phyloP scores from a whole-genome alignment of 2,329 filamentous ascomycete genomes.

The Colletotrichum higginsianum region DNA sequence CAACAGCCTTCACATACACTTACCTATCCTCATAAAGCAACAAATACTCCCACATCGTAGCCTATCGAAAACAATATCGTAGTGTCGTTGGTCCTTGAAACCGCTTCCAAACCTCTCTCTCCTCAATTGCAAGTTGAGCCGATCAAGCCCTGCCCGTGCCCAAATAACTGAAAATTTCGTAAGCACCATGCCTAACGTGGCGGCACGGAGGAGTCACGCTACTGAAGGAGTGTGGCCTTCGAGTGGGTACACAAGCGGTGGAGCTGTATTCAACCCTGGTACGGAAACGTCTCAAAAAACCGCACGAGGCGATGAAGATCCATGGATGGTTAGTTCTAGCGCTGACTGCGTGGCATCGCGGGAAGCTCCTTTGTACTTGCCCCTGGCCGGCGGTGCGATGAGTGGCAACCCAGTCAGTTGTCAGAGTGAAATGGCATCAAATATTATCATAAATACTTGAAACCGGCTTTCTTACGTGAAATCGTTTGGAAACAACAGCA shows the following conservation, averaged over 20 bases:
- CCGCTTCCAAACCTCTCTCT: too few species aligned
- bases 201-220: not conserved
- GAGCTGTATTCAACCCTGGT: conserved; percentile 10
- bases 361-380: not conserved
- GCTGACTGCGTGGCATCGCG: conserved; percentile 7
- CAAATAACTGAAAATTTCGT: not conserved
- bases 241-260: conserved; percentile 12
- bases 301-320: conserved; percentile 12
- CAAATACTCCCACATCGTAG: too few species aligned
- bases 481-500: too few species aligned
- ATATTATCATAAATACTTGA: too few species aligned
- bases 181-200: not conserved
- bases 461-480: too few species aligned
- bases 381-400: conserved; percentile 8
- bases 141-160: not conserved
- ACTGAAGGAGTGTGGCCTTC: conserved; percentile 12
- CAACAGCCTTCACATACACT: too few species aligned
- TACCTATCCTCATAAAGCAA: too few species aligned
- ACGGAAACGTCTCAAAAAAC: conserved; percentile 14
- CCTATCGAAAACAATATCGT: too few species aligned
- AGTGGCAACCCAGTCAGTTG: too few species aligned
- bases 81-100: too few species aligned
- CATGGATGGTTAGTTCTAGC: conserved; percentile 16
- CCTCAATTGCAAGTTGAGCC: not conserved
- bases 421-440: too few species aligned